Conservation (phyloP, 148 eudicot species). For the Arctostaphylos glauca region DNA sequence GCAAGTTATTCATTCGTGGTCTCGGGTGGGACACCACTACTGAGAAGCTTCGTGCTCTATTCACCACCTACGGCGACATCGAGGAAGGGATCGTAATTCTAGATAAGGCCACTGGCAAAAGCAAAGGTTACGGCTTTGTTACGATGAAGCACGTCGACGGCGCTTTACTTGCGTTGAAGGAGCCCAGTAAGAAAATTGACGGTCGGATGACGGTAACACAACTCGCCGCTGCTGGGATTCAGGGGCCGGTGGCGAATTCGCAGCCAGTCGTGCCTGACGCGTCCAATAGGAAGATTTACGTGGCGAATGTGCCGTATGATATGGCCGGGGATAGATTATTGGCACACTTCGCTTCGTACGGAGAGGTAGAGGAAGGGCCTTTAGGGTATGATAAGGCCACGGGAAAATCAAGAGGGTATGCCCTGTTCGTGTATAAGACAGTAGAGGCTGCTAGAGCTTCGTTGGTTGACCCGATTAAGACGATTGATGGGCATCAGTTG, state of each 20-base stretch:
- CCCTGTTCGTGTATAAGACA: conserved; percentile 74
- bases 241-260: conserved; percentile 23
- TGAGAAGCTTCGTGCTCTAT: conserved; percentile 46
- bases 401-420: conserved; percentile 72
- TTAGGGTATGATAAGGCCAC: conserved; percentile 78
- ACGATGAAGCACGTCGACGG: conserved; percentile 65
- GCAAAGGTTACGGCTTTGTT: conserved; percentile 71
- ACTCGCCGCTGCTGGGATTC: conserved; percentile 44
- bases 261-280: conserved; percentile 29
- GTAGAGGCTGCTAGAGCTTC: conserved; percentile 55
- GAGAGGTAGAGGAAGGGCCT: conserved; percentile 83
- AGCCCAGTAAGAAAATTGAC: conserved; percentile 72
- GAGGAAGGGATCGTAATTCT: conserved; percentile 68
- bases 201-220: conserved; percentile 68
- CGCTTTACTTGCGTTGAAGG: conserved; percentile 61
- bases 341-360: conserved; percentile 46
- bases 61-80: conserved; percentile 52
- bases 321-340: conserved; percentile 58
- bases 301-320: conserved; percentile 64
- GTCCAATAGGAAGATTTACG: conserved; percentile 62
- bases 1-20: conserved; percentile 75
- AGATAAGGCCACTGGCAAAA: conserved; percentile 60
- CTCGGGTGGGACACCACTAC: conserved; percentile 76
- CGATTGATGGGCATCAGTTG: conserved; percentile 56
- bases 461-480: conserved; percentile 55